Base-by-base conservation (phyloP, 108 stramenopile species). In the Poteriospumella lacustris region DNA sequence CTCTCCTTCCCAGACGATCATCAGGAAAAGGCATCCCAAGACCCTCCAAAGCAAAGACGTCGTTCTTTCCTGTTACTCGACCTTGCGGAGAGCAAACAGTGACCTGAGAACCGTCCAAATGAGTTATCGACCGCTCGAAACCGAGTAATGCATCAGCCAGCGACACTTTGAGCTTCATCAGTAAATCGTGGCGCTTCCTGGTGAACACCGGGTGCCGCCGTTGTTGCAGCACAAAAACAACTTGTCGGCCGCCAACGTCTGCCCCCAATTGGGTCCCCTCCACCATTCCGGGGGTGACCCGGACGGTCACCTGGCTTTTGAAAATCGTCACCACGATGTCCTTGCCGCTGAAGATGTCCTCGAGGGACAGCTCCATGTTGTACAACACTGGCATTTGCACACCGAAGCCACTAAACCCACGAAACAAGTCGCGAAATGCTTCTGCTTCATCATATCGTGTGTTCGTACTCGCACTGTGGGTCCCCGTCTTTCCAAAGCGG, bases 1-100 rank as follows among this genome's bases (percentile, higher is more conserved):
- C 70, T 28, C 47, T 36, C 12, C 31, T 5, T 33, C 5, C 41
- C 36, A 15, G 5, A 73, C 3, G 3, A 56, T 44, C 29, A 5
- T n/a, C 3, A 3, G n/a, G 9, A 73, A 33, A 73, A 26, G 70
- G 70, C 70, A 73, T 73, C 3, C 70, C 70, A 24, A 73, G 12
- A 5, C 36, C 3, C 5, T 44, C 44, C 5, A 73, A 29, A 5
- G 36, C 33, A 9, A 73, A 38, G 9, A 73, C 70, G 41, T 73
- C 70, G 31, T 24, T 24, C 12, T 36, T n/a, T n/a, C 24, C 19
- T 5, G 36, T 19, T 9, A 38, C 42, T 5, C 36, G n/a, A 36
- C 70, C 70, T 73, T 36, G 3, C 3, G 36, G 15, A 3, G 26
- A 5, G 12, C 5, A 5, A 36, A 73, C 40, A 42, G 12, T 38